Evolutionary conservation across 805 yeast genomes (phyloP).

Genomic region (Babjeviella inositovora): DNA sequence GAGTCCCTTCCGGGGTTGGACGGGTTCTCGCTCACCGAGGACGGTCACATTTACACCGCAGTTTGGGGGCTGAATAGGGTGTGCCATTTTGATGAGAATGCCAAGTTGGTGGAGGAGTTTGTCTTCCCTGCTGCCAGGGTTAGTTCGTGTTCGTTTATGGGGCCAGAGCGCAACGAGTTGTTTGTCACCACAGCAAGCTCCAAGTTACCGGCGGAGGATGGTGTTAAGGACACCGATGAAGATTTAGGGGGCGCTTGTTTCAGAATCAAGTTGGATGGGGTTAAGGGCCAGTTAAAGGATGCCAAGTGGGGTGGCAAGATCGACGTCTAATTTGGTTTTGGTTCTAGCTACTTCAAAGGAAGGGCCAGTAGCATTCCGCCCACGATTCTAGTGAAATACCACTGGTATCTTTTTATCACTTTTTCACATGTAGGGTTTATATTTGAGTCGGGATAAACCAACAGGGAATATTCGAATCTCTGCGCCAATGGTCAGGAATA

Average conservation of each 20-base stretch:
- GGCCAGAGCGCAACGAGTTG: too few species aligned
- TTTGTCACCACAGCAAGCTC: too few species aligned
- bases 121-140: conserved; percentile 37
- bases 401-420: too few species aligned
- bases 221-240: conserved; percentile 9
- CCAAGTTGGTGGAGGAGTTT: conserved; percentile 32
- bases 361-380: too few species aligned
- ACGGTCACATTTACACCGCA: conserved; percentile 45
- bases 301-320: conserved; percentile 8
- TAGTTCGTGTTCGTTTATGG: too few species aligned
- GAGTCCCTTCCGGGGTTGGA: conserved; percentile 53
- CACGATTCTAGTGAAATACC: too few species aligned
- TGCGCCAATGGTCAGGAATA: too few species aligned
- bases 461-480: too few species aligned
- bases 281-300: conserved; percentile 15
- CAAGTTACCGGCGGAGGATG: conserved; percentile 9
- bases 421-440: too few species aligned
- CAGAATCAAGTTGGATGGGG: conserved; percentile 19
- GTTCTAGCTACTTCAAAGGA: too few species aligned
- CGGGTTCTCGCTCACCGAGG: conserved; percentile 48
- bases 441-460: too few species aligned
- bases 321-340: conserved; percentile 6
- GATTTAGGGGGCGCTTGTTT: conserved; percentile 51
- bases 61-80: conserved; percentile 48
- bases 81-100: conserved; percentile 30